These are phyloP conservation scores for Aspergillus phoenicis DNA, from an alignment of 2,329 filamentous ascomycete genomes.

Conservation along the genomic window DNA sequence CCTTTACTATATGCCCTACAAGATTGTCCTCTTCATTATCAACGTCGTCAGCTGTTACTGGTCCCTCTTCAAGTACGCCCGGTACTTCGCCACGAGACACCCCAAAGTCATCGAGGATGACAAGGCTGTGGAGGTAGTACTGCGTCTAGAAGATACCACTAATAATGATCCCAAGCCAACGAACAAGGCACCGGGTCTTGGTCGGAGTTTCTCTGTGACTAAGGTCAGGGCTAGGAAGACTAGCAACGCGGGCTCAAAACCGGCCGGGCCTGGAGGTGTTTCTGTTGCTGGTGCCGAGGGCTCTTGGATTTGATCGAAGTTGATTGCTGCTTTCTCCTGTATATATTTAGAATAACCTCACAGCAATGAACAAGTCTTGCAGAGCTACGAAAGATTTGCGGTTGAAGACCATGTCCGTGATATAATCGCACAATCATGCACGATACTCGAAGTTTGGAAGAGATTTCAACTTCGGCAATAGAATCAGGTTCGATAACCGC, in stretches of 20 bases:
- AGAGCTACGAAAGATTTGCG: too few species aligned
- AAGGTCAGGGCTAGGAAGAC: conserved; percentile 1
- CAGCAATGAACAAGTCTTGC: too few species aligned
- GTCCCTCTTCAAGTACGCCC: conserved; percentile 50
- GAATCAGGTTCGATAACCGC: too few species aligned
- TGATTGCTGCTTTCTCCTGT: too few species aligned
- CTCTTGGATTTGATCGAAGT: neutral
- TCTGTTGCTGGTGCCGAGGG: neutral
- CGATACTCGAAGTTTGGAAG: too few species aligned
- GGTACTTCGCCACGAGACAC: conserved; percentile 52
- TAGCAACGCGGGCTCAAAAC: neutral
- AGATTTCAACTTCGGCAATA: too few species aligned
- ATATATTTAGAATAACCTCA: too few species aligned
- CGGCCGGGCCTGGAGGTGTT: neutral
- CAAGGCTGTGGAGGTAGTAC: conserved; percentile 41
- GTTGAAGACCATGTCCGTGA: too few species aligned
- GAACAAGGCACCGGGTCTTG: neutral
- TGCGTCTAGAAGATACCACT: conserved; percentile 24
- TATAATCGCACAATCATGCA: too few species aligned
- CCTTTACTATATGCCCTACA: conserved; percentile 51
- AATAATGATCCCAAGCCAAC: neutral
- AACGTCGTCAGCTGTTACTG: conserved; percentile 49
- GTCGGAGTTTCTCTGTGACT: conserved; percentile 15
- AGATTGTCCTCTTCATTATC: conserved; percentile 48
- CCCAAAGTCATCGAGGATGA: conserved; percentile 54